phyloP scores from a whole-genome alignment of 306 rosid genomes.

The Malus fusca region DNA sequence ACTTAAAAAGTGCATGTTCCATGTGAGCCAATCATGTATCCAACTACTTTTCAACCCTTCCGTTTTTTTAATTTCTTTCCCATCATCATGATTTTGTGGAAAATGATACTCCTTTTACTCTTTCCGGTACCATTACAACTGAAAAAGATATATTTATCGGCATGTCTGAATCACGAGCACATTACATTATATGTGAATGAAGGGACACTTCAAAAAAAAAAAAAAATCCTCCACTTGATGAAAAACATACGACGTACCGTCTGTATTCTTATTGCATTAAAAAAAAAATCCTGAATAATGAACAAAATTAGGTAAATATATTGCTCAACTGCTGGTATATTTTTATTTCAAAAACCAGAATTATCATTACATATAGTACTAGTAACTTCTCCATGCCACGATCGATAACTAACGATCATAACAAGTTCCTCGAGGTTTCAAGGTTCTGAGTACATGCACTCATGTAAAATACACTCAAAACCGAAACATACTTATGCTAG shows the following conservation, averaged over 20 bases:
- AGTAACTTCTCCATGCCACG: not conserved
- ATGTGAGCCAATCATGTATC: not conserved
- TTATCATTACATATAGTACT: not conserved
- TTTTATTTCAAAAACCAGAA: not conserved
- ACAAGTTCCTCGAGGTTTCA: not conserved
- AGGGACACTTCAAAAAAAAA: rapidly evolving
- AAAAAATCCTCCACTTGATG: too few relatives aligned
- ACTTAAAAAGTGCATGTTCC: not conserved
- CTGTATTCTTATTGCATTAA: too few relatives aligned
- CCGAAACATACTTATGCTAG: not conserved
- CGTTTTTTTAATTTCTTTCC: not conserved
- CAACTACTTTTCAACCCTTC: not conserved
- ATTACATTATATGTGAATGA: rapidly evolving
- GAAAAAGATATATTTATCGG: too few relatives aligned
- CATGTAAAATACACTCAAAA: not conserved
- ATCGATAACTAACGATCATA: not conserved
- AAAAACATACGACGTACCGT: too few relatives aligned
- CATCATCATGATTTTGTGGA: not conserved
- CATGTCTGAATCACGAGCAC: rapidly evolving
- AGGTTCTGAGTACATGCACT: not conserved
- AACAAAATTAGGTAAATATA: not conserved
- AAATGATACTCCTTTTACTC: not conserved
- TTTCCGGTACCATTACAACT: not conserved
- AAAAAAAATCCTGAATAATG: not conserved
- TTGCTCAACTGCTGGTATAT: not conserved